These are phyloP conservation scores for Pleurotus ostreatus DNA, from an alignment of 768 basidiomycete species.

Conservation along the genomic window DNA sequence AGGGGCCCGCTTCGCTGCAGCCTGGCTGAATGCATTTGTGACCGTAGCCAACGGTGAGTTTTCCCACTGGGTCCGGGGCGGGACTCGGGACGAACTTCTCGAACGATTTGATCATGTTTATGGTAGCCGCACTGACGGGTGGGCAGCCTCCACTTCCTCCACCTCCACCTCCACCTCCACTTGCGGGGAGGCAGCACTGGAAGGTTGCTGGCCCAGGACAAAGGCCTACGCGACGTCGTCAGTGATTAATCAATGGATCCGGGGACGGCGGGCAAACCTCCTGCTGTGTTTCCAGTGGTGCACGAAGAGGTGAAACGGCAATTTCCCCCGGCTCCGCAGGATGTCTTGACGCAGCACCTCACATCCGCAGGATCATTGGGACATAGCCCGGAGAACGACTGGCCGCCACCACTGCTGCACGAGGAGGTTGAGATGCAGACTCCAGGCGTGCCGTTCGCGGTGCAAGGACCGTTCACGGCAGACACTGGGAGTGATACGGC, in stretches of 20 bases:
- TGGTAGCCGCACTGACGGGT: slow-evolving; percentile 23
- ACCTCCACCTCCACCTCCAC: slow-evolving; percentile 6
- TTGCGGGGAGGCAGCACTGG: slow-evolving; percentile 19
- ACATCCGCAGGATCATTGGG: slow-evolving; percentile 24
- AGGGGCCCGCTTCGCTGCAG: slow-evolving; percentile 28
- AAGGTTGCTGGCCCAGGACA: slow-evolving; percentile 22
- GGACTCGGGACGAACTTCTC: slow-evolving; percentile 31
- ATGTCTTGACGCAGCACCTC: slow-evolving; percentile 23
- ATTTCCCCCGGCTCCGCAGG: slow-evolving; percentile 21
- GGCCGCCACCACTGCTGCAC: slow-evolving; percentile 20
- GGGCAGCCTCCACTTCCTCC: slow-evolving; percentile 9
- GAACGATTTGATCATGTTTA: slow-evolving; percentile 24
- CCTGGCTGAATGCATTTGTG: slow-evolving; percentile 25
- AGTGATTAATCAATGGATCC: neutral
- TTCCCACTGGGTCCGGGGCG: slow-evolving; percentile 30
- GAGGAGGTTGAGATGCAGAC: slow-evolving; percentile 21
- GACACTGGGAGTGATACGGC: neutral
- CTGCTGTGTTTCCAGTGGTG: slow-evolving; percentile 17
- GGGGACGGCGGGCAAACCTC: neutral
- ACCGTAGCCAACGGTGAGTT: slow-evolving; percentile 31
- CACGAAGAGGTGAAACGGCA: slow-evolving; percentile 22
- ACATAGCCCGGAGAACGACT: slow-evolving; percentile 19
- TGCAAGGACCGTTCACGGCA: slow-evolving; percentile 21
- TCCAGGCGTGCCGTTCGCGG: slow-evolving; percentile 20
- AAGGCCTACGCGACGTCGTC: slow-evolving; percentile 14